phyloP scores from a whole-genome alignment of 768 basidiomycete genomes.

The Crassisporium funariophilum region DNA sequence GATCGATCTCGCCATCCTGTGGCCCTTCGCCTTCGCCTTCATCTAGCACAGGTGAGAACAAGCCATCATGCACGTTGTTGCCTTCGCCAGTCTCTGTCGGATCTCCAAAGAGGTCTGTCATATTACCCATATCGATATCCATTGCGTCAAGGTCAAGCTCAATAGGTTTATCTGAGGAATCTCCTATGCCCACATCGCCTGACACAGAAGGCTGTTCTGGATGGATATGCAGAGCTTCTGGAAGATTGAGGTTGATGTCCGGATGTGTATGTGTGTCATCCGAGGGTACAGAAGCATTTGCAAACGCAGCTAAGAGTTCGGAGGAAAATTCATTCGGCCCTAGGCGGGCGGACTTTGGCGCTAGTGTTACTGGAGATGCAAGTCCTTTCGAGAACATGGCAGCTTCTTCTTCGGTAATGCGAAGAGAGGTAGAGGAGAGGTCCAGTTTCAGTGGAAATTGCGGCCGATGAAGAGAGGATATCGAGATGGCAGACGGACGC shows the following conservation, averaged over 20 bases:
- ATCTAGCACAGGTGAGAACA: conserved; percentile 50
- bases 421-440: conserved; percentile 68
- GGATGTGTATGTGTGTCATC: conserved; percentile 34
- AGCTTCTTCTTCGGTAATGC: conserved; percentile 67
- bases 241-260: conserved; percentile 64
- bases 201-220: conserved; percentile 28
- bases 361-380: conserved; percentile 79
- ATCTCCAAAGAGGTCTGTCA: conserved; percentile 60
- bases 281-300: conserved; percentile 36
- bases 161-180: conserved; percentile 78
- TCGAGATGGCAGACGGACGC: conserved; percentile 75
- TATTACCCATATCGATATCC: conserved; percentile 62
- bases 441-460: conserved; percentile 77
- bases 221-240: conserved; percentile 27
- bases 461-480: conserved; percentile 78
- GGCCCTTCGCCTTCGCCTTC: conserved; percentile 10
- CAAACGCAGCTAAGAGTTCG: conserved; percentile 68
- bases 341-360: conserved; percentile 74
- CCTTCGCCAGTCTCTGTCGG: conserved; percentile 32
- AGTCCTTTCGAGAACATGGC: conserved; percentile 60
- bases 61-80: conserved; percentile 37
- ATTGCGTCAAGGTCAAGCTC: conserved; percentile 74
- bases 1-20: conserved; percentile 2
- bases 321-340: conserved; percentile 57
- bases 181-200: conserved; percentile 43